Evolutionary conservation across 306 rosid species (phyloP), one percentile per base, ranked within the genome.

Genomic region (Quercus ilex): DNA sequence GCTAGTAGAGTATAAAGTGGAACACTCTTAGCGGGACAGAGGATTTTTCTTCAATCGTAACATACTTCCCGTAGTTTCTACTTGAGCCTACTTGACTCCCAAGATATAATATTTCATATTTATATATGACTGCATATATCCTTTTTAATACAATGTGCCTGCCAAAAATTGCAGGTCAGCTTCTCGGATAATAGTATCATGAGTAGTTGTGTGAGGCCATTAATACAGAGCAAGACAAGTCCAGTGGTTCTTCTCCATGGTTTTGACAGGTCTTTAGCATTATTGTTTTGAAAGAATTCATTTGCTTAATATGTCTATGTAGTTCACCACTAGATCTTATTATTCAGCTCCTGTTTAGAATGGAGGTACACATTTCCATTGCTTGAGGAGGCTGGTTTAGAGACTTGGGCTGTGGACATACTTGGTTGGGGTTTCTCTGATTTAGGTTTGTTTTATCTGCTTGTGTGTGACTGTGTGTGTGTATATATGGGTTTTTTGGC

Each of bases 381-480:
- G 89, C 96, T 91, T 43, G 98, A 95, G 77, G 96, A 89, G 79
- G 88, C 90, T 63, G 98, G 97, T 65, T 79, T 90, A 2, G 94
- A 95, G 84, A 87, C 97, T 28, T 95, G 99, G 99, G 99, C 99
- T 56, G 67, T 95, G 46, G 99, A 95, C 81, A 91, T 91, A 83
- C 98, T 95, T 85, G 99, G 99, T 71, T 95, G 99, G 99, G 98
- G 99, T 71, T 95, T 95, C 91, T 92, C 92, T 82, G 96, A 92
- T 90, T 84, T 95, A 89, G 98, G 98, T 95, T 52, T 78, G 85
- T 79, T 80, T 77, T 41, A 58, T 73, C 73, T 28, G 71, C 79
- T 78, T 6, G 5, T 31, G 43, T 7, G 9, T 26, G 26, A 26
- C 26, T 38, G 6, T 33, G 43, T 38, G 43, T 6, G 2, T 7